phyloP scores from a whole-genome alignment of 1,284 basidiomycete genomes.

The Cerioporus squamosus region DNA sequence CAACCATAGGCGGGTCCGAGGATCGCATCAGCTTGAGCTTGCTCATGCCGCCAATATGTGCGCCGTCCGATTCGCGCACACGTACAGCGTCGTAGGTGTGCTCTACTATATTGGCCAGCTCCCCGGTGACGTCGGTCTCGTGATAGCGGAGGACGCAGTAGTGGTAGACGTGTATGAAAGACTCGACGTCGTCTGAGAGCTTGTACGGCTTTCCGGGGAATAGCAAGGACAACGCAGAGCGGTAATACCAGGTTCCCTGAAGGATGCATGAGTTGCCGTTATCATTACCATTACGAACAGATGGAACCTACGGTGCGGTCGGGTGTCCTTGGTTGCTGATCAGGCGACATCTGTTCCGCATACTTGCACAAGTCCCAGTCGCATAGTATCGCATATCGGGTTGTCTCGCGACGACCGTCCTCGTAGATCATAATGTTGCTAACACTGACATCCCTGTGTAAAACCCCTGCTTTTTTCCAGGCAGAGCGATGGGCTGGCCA shows the following conservation, averaged over 20 bases:
- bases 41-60: too few relatives aligned
- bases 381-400: background rate
- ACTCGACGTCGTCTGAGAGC: slow-evolving; percentile 20
- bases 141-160: slow-evolving; percentile 5
- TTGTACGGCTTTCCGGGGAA: slow-evolving; percentile 17
- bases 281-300: too few relatives aligned
- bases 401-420: background rate
- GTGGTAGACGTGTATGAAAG: slow-evolving; percentile 16
- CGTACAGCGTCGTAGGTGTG: too few relatives aligned
- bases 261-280: too few relatives aligned
- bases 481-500: slow-evolving; percentile 16
- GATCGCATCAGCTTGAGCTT: too few relatives aligned
- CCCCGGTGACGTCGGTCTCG: background rate
- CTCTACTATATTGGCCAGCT: too few relatives aligned
- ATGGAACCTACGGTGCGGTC: background rate
- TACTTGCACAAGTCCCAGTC: slow-evolving; percentile 25
- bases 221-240: slow-evolving; percentile 7
- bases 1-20: too few relatives aligned
- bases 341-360: background rate
- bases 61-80: too few relatives aligned
- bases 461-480: slow-evolving; percentile 11
- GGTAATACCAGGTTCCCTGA: slow-evolving; percentile 22
- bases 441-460: slow-evolving; percentile 24
- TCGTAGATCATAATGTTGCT: slow-evolving; percentile 19
- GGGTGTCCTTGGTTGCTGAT: background rate